Percentiles rank a stretch among this genome's conserved stretches.
These are phyloP conservation scores for Populus hybrid DNA, from an alignment of 441 rosid genomes.

Conservation along the genomic window DNA sequence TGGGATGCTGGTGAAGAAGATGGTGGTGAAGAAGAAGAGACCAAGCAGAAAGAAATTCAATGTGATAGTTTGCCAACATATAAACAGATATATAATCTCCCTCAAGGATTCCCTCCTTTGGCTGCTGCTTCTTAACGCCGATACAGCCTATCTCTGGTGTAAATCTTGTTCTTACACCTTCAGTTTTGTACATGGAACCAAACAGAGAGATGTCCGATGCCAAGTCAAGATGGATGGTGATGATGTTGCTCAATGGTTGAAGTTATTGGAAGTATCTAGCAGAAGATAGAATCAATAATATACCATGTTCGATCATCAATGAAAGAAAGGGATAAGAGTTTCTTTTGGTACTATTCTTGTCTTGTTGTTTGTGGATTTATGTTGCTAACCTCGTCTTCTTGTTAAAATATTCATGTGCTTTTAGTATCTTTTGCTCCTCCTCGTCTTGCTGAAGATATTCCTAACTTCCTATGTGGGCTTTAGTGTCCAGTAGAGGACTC, in stretches of 20 bases:
- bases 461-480: neutral
- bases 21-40: conserved; percentile 23
- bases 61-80: neutral
- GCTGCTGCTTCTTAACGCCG: conserved; percentile 32
- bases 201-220: neutral
- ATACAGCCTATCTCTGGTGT: neutral
- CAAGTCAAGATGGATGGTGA: neutral
- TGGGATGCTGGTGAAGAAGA: conserved; percentile 61
- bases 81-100: neutral
- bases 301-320: neutral
- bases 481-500: neutral
- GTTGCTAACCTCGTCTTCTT: neutral
- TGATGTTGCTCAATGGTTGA: neutral
- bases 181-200: neutral
- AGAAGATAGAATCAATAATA: neutral
- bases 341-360: neutral
- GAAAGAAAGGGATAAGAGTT: neutral
- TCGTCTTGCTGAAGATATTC: neutral
- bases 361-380: neutral
- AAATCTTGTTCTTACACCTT: neutral
- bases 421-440: neutral
- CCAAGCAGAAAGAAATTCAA: conserved; percentile 20
- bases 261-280: neutral
- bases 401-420: no score
- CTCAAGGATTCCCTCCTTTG: conserved; percentile 14